Base-by-base conservation (phyloP, 129 eudicot species). In the Erigeron canadensis region DNA sequence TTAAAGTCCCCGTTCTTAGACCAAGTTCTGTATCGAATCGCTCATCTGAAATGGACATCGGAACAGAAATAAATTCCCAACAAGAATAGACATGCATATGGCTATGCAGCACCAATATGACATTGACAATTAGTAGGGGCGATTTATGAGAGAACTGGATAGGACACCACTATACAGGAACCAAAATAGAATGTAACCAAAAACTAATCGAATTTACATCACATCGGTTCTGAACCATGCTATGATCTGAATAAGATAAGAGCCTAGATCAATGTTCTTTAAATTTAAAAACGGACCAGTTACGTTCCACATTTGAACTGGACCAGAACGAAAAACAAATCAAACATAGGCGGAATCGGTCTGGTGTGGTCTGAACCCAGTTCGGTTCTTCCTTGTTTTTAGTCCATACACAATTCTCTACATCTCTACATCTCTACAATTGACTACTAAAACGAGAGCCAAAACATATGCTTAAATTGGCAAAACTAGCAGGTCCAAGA, bases 1-100 rank as follows among this genome's bases (percentile, higher is more conserved):
- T 94, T 62, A 94, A 72, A 7, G 91, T 51, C 22, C 81, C 40
- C 81, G 87, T 89, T 68, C 89, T 84, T 40, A 91, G 67, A 4
- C 82, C 51, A 63, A 94, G 90, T 38, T 94, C 96, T 5, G 82
- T 73, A 21, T 77, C 73, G 65, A 84, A 94, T 22, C 79, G 86
- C 71, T 75, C 66, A 57, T 78, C 98, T 94, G 87, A 64, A 78
- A 69, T 55, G 3, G 62, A 18, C 53, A 18, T 57, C 55, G 15
- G 47, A 48, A 62, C 34, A 28, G 34, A 28, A 28, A 13, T 63
- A 28, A 28, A 13, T 63, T 62, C 17, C 21, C 22, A 43, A 58
- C 44, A 48, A 56, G 66, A 19, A 71, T 17, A 43, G 44, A 46
- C 57, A 71, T 71, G 7, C 58, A 16, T 53, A 53, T 17, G 58